Evolutionary conservation across 1,284 basidiomycete genomes (phyloP).

Genomic region (Trametes pubescens): DNA sequence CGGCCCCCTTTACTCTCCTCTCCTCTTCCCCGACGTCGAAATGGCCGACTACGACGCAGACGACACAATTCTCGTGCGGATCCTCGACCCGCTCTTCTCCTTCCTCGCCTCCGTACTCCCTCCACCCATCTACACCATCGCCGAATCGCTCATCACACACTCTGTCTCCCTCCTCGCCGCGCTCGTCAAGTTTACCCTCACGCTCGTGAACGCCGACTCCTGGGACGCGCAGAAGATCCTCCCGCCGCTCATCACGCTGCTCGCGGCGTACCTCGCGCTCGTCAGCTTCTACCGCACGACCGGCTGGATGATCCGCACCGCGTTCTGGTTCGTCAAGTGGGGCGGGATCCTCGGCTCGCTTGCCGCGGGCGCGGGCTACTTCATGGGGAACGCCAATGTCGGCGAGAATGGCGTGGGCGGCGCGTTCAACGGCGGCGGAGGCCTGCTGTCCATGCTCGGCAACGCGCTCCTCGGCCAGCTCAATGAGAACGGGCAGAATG

Average conservation of each 20-base stretch:
- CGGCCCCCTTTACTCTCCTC: neutral
- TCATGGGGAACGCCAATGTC: slow-evolving; percentile 51
- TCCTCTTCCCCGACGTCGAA: neutral
- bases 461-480: slow-evolving; percentile 53
- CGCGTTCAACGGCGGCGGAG: slow-evolving; percentile 38
- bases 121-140: slow-evolving; percentile 57
- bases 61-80: slow-evolving; percentile 15
- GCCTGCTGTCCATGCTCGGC: slow-evolving; percentile 50
- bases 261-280: slow-evolving; percentile 77
- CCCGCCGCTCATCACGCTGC: slow-evolving; percentile 75
- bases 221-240: slow-evolving; percentile 74
- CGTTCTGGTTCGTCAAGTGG: slow-evolving; percentile 79
- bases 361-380: slow-evolving; percentile 60
- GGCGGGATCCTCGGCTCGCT: slow-evolving; percentile 63
- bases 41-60: slow-evolving; percentile 25
- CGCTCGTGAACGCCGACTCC: slow-evolving; percentile 57
- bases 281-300: slow-evolving; percentile 78
- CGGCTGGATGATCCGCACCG: slow-evolving; percentile 72
- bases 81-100: slow-evolving; percentile 61
- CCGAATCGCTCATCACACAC: slow-evolving; percentile 62
- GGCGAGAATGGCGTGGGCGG: slow-evolving; percentile 40
- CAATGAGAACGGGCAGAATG: slow-evolving; percentile 50
- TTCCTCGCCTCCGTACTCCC: slow-evolving; percentile 65
- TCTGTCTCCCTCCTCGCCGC: slow-evolving; percentile 59
- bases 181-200: slow-evolving; percentile 53